Evolutionary conservation across 139 green algal genomes (phyloP).

Genomic region (Picochlorum sp.): DNA sequence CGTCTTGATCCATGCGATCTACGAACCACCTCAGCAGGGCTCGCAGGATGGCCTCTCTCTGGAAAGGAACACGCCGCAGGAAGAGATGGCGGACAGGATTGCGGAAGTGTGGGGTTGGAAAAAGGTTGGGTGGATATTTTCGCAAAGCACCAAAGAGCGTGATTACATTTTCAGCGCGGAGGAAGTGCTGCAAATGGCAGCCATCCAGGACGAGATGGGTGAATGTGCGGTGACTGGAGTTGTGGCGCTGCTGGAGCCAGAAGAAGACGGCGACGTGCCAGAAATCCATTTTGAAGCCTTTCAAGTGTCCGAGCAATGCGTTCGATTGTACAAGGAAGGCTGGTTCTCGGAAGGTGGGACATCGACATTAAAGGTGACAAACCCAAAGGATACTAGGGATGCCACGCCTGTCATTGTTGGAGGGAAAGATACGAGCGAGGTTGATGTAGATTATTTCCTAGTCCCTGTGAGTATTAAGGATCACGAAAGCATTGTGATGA

Average conservation of each 20-base stretch:
- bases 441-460: slow-evolving; percentile 98
- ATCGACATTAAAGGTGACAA: slow-evolving; percentile 23
- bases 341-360: slow-evolving; percentile 52
- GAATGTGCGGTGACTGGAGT: slow-evolving; percentile 74
- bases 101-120: slow-evolving; percentile 52
- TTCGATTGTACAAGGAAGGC: slow-evolving; percentile 66
- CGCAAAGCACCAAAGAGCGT: slow-evolving; percentile 58
- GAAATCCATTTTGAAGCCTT: slow-evolving; percentile 87
- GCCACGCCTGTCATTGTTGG: slow-evolving; percentile 68
- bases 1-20: slow-evolving; percentile 74
- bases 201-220: slow-evolving; percentile 62
- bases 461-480: slow-evolving; percentile 81
- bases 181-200: slow-evolving; percentile 74
- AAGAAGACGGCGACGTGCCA: slow-evolving; percentile 11
- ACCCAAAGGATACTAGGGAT: slow-evolving; percentile 55
- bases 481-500: slow-evolving; percentile 67
- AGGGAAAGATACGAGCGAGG: slow-evolving; percentile 75
- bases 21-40: slow-evolving; percentile 85
- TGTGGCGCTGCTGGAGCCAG: slow-evolving; percentile 54
- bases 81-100: slow-evolving; percentile 54
- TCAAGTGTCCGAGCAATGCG: slow-evolving; percentile 72
- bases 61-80: slow-evolving; percentile 45
- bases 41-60: slow-evolving; percentile 44
- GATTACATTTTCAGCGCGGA: slow-evolving; percentile 80
- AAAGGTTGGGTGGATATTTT: slow-evolving; percentile 87